Evolutionary conservation across 805 yeast genomes (phyloP), one percentile per base, ranked within the genome.

Genomic region (Saccharomycopsis guyanensis): DNA sequence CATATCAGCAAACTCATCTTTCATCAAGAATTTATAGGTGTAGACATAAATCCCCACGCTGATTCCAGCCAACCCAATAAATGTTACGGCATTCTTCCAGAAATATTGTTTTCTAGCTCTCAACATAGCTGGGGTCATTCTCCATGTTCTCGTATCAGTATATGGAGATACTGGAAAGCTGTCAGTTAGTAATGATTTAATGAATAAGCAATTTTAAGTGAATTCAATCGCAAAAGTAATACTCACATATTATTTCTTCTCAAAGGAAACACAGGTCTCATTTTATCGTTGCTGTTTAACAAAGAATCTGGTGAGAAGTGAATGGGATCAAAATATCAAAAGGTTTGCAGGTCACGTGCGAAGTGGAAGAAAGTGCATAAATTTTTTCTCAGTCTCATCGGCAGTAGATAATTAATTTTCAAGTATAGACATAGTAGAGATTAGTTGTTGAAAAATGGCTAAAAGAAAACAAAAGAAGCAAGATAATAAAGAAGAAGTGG

Each of bases 51-150:
- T 82, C 38, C 85, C 79, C 8, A 75, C 68, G 4, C 93, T 80
- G 43, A 86, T 65, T n/a, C 82, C 73, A 3, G 79, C 65, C 18
- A 86, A 67, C 0, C 74, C 64, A 15, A 69, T 69, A 42, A 89
- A 76, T 0, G 80, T 75, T 16, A 76, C 67, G 59, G 82, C 75
- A 62, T 89, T 91, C 57, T 72, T 78, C 74, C 80, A 76, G 66
- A 88, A 86, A 59, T 76, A 91, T 36, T 96, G 97, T 50, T 75
- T 72, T 63, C 97, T 76, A 40, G 96, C 96, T 54, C 97, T 73
- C 55, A 86, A 71, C 72, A 91, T 79, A 4, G 96, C 96, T 13
- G 96, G 96, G 1, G 96, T 86, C 91, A 88, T 88, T 59, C 82
- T 82, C 65, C 76, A 82, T 29, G 89, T 84, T 53, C 69, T 67